A percentile compares a stretch with the other conserved stretches of the same genome.
phyloP scores from a whole-genome alignment of 768 basidiomycete genomes.

The Clavaria fumosa region DNA sequence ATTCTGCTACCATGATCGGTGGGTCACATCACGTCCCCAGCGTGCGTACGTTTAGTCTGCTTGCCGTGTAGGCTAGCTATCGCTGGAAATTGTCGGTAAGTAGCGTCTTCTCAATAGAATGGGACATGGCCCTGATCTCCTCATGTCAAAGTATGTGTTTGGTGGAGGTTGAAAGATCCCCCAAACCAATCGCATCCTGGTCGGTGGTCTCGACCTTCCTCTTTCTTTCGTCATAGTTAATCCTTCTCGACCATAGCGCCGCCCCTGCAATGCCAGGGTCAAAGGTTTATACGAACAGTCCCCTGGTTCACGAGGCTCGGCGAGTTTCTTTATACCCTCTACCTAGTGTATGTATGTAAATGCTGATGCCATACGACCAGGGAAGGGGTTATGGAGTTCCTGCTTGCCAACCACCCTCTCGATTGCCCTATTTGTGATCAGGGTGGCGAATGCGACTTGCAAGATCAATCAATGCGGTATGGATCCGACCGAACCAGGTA shows the following conservation, averaged over 20 bases:
- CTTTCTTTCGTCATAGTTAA: conserved; percentile 4
- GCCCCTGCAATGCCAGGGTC: conserved; percentile 96
- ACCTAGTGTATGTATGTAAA: neutral
- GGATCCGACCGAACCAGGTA: conserved; percentile 95
- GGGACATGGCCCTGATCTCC: conserved; percentile 4
- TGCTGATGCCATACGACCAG: conserved; percentile 25
- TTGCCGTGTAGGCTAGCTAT: conserved; percentile 58
- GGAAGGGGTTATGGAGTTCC: conserved; percentile 98
- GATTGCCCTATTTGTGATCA: conserved; percentile 99
- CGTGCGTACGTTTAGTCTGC: neutral
- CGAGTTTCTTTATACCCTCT: conserved; percentile 14
- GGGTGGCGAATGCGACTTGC: conserved; percentile 96
- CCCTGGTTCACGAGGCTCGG: conserved; percentile 80
- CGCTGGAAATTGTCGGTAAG: conserved; percentile 92
- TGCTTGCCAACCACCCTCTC: conserved; percentile 92
- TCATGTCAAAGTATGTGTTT: conserved; percentile 71
- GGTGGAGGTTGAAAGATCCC: conserved; percentile 91
- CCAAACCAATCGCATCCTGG: conserved; percentile 93
- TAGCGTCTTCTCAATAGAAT: conserved; percentile 4
- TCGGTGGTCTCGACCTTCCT: conserved; percentile 15
- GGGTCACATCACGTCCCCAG: conserved; percentile 8
- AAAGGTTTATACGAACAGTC: conserved; percentile 88
- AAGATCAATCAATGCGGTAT: conserved; percentile 99
- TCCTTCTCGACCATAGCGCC: conserved; percentile 60
- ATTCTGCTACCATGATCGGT: conserved; percentile 83